phyloP scores from a whole-genome alignment of 805 yeast species.

The Lachancea fermentati region DNA sequence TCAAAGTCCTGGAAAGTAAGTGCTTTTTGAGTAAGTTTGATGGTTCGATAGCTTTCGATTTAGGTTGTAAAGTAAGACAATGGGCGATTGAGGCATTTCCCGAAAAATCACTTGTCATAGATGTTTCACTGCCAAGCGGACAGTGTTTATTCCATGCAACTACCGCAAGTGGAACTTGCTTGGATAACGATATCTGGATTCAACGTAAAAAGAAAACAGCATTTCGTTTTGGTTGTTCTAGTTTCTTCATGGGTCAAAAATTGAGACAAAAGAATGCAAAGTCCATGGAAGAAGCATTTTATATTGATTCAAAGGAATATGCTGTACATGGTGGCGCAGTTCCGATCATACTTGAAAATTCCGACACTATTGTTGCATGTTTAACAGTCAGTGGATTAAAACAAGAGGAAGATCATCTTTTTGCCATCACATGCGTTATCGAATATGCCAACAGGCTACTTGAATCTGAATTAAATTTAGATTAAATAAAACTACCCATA shows the following conservation, averaged over 20 bases:
- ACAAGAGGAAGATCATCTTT: conserved; percentile 49
- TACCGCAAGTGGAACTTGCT: conserved; percentile 34
- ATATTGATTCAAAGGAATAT: conserved; percentile 39
- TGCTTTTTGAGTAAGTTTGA: conserved; percentile 19
- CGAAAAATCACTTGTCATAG: conserved; percentile 40
- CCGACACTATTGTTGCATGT: conserved; percentile 39
- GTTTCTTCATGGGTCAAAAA: conserved; percentile 39
- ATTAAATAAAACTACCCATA: conserved; percentile 6
- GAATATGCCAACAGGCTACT: conserved; percentile 13
- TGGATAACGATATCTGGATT: conserved; percentile 54
- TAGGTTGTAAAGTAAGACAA: conserved; percentile 40
- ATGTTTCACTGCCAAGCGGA: conserved; percentile 42
- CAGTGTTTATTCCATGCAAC: conserved; percentile 42
- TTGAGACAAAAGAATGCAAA: conserved; percentile 34
- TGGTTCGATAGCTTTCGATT: conserved; percentile 39
- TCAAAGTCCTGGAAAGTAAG: conserved; percentile 14
- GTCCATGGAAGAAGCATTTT: conserved; percentile 36
- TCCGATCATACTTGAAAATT: conserved; percentile 37
- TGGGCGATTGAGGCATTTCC: conserved; percentile 29
- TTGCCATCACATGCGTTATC: conserved; percentile 31
- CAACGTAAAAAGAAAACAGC: conserved; percentile 44
- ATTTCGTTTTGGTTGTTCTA: conserved; percentile 42
- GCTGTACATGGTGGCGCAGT: conserved; percentile 55
- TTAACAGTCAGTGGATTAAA: conserved; percentile 52
- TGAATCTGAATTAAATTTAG: conserved; percentile 16